Evolutionary conservation across 2,329 filamentous ascomycete species (phyloP).

Genomic region (Akanthomyces lecanii): DNA sequence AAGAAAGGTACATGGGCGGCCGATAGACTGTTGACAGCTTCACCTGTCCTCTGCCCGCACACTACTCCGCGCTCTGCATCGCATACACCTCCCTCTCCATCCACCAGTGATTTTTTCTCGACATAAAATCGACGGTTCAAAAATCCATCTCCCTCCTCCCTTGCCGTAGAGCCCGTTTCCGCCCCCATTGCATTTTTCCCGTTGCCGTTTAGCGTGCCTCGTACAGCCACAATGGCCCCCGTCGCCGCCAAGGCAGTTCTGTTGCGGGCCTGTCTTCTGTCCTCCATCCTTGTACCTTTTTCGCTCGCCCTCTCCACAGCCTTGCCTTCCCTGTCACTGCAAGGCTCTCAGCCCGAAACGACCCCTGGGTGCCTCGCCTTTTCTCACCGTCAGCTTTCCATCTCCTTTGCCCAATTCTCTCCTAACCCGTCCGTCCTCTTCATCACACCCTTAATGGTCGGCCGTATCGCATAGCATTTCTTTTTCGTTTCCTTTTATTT

Average conservation of each 20-base stretch:
- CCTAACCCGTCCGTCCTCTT: not conserved
- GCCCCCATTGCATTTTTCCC: not conserved
- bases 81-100: too few relatives aligned
- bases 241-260: not conserved
- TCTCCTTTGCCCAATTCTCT: not conserved
- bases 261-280: not conserved
- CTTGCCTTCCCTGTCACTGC: not conserved
- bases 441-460: not conserved
- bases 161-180: not conserved
- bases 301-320: not conserved
- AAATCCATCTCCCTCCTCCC: not conserved
- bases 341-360: conserved; percentile 4
- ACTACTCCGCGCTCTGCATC: not conserved
- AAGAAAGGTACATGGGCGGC: not conserved
- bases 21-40: not conserved
- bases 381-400: not conserved
- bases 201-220: not conserved
- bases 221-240: not conserved
- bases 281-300: not conserved
- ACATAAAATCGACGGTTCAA: too few relatives aligned
- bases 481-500: not conserved
- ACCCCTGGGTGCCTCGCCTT: not conserved
- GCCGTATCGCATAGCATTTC: not conserved
- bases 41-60: not conserved
- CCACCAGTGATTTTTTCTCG: too few relatives aligned